These are phyloP conservation scores for slime mould (Dictyostelium discoideum) DNA, from an alignment of 78 protist genomes.

Conservation along the genomic window DNA sequence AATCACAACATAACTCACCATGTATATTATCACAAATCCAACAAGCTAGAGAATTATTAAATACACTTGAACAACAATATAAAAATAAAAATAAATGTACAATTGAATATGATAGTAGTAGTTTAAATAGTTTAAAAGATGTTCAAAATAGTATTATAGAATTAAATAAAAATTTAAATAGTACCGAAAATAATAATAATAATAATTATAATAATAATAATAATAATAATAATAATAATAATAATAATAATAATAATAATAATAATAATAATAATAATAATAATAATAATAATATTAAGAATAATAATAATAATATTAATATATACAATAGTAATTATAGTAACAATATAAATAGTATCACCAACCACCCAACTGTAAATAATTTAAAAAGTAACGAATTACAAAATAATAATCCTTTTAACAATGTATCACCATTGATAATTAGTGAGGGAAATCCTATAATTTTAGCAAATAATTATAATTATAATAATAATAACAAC, in stretches of 20 bases:
- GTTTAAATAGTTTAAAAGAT: background rate
- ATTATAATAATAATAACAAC: background rate
- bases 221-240: too few species aligned
- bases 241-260: too few species aligned
- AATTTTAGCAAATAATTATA: background rate
- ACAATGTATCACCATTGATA: background rate
- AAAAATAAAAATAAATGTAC: background rate
- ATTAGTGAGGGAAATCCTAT: background rate
- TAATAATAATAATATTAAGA: too few species aligned
- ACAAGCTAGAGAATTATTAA: background rate
- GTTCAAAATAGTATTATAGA: background rate
- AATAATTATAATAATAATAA: too few species aligned
- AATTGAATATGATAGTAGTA: background rate
- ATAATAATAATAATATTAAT: too few species aligned
- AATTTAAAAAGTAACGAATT: too few species aligned
- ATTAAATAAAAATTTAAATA: background rate
- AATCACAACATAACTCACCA: background rate
- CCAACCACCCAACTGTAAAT: background rate
- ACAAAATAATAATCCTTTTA: background rate
- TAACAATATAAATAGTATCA: background rate
- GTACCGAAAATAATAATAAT: background rate
- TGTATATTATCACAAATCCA: conserved; percentile 11
- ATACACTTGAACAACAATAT: background rate
- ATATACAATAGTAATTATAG: background rate
- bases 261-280: background rate